Percentiles rank a stretch among this genome's conserved stretches.
phyloP scores from a whole-genome alignment of 2,329 filamentous ascomycete species.

The Hymenoscyphus fraxineus region DNA sequence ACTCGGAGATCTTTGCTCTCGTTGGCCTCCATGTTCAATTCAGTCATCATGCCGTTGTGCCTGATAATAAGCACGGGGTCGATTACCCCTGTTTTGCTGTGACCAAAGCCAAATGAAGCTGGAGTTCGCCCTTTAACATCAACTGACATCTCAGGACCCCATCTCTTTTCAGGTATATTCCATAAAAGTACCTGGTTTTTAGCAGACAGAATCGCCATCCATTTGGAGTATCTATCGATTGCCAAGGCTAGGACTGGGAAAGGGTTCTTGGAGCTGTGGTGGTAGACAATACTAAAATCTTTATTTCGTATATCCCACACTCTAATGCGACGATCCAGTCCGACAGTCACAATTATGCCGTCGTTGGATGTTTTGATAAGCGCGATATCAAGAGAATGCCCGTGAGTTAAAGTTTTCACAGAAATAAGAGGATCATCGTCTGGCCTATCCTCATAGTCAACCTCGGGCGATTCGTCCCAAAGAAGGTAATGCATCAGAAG shows the following conservation, averaged over 20 bases:
- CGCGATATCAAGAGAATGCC: constrained; percentile 67
- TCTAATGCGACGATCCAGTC: constrained; percentile 64
- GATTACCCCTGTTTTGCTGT: constrained; percentile 36
- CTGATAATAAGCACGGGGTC: constrained; percentile 58
- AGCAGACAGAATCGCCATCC: constrained; percentile 63
- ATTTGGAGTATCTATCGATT: constrained; percentile 60
- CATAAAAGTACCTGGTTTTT: constrained; percentile 58
- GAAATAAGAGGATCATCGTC: constrained; percentile 52
- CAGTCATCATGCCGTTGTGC: constrained; percentile 59
- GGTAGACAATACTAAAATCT: constrained; percentile 39
- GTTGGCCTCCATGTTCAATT: constrained; percentile 47
- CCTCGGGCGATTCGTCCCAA: constrained; percentile 52
- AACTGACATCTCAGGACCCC: constrained; percentile 52
- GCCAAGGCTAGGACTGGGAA: constrained; percentile 61
- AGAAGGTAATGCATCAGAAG: constrained; percentile 72
- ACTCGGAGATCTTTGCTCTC: constrained; percentile 44
- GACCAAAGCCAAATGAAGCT: constrained; percentile 61
- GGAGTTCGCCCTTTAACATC: constrained; percentile 56
- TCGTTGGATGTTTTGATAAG: constrained; percentile 59
- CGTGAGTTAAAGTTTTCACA: constrained; percentile 56
- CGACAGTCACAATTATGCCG: constrained; percentile 65
- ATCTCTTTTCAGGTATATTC: constrained; percentile 54
- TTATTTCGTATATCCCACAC: constrained; percentile 55
- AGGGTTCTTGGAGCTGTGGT: constrained; percentile 37
- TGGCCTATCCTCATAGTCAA: constrained; percentile 41